These are phyloP conservation scores for Heritiera littoralis DNA, from an alignment of 345 rosid species.

Conservation along the genomic window DNA sequence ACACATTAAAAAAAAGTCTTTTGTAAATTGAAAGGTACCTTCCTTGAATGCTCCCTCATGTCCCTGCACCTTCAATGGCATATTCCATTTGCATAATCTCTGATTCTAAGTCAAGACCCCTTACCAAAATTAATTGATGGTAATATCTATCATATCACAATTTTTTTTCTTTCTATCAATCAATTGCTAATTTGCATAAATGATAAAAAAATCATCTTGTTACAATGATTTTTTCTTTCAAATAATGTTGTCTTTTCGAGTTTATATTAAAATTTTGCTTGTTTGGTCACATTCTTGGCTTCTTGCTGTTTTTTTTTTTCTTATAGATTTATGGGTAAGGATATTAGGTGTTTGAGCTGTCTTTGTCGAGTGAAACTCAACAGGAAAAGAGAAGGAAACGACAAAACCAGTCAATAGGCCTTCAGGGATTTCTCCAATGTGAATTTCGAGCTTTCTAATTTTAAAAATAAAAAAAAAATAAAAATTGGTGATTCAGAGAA, in stretches of 20 bases:
- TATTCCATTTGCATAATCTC: background rate
- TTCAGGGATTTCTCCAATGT: constrained; percentile 21
- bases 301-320: background rate
- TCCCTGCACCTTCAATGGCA: background rate
- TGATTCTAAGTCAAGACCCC: background rate
- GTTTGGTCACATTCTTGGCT: background rate
- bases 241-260: background rate
- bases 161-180: background rate
- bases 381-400: background rate
- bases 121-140: background rate
- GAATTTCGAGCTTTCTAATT: background rate
- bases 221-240: background rate
- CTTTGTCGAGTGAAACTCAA: background rate
- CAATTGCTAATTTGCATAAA: background rate
- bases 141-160: background rate
- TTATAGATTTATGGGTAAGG: background rate
- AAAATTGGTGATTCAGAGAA: background rate
- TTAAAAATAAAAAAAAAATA: background rate
- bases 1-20: too few species aligned
- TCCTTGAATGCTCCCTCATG: too few species aligned
- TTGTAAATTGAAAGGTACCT: too few species aligned
- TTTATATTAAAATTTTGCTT: background rate
- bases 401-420: background rate
- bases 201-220: background rate
- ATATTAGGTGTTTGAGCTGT: too few species aligned